Evolutionary conservation across 2,329 filamentous ascomycete species (phyloP).

Genomic region (Botrytis paeoniae): DNA sequence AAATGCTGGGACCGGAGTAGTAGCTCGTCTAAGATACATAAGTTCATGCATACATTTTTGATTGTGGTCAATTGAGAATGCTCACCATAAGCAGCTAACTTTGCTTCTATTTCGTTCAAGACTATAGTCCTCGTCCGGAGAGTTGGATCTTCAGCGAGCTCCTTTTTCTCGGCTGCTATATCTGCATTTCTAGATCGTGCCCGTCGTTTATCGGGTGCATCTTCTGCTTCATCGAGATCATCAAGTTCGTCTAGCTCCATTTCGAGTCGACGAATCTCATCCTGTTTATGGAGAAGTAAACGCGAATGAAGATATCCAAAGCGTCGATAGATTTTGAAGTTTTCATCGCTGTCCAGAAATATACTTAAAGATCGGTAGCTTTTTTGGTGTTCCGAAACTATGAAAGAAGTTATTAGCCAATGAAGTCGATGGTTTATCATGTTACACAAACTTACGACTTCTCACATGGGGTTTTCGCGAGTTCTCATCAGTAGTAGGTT

Average conservation of each 20-base stretch:
- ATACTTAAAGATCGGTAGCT: constrained; percentile 42
- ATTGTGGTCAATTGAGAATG: not conserved
- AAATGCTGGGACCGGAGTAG: constrained; percentile 23
- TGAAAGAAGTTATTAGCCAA: not conserved
- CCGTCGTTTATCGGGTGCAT: not conserved
- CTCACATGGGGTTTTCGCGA: constrained; percentile 3
- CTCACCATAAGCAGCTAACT: constrained; percentile 21
- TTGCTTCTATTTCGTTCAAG: constrained; percentile 24
- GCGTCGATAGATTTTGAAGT: constrained; percentile 43
- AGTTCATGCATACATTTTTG: not conserved
- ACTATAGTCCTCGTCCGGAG: constrained; percentile 16
- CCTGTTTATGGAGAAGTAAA: constrained; percentile 35
- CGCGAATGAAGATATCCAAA: constrained; percentile 44
- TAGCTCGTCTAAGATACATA: not conserved
- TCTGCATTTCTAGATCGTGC: constrained; percentile 19
- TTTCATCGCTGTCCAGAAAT: constrained; percentile 43
- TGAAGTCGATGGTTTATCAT: not conserved
- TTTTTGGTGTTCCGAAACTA: constrained; percentile 25
- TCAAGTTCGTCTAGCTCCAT: constrained; percentile 27
- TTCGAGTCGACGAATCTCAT: constrained; percentile 28
- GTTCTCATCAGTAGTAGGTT: not conserved
- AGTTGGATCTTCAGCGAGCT: not conserved
- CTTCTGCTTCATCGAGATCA: constrained; percentile 18
- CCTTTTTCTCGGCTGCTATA: not conserved
- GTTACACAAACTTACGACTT: not conserved